Percentiles rank a stretch among this genome's conserved stretches.
These are phyloP conservation scores for Lathyrus aphaca DNA, from an alignment of 306 rosid species.

Conservation along the genomic window DNA sequence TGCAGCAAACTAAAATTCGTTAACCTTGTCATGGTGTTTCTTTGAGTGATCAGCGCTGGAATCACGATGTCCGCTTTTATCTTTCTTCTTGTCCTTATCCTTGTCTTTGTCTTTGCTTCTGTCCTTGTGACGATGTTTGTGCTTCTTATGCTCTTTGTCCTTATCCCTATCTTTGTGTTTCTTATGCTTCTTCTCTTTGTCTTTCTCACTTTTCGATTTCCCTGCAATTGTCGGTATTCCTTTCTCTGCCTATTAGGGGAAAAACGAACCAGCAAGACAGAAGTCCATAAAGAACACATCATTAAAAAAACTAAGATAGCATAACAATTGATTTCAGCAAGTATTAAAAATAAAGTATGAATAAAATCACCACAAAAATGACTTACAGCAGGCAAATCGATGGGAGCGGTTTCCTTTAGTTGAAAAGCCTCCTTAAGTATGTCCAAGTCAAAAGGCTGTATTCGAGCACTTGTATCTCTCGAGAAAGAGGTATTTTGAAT, in stretches of 20 bases:
- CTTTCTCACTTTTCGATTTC: constrained; percentile 84
- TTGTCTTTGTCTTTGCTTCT: constrained; percentile 89
- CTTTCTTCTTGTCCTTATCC: constrained; percentile 82
- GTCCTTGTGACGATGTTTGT: constrained; percentile 81
- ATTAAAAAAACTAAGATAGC: constrained; percentile 22
- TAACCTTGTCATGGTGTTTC: constrained; percentile 97
- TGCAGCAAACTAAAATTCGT: constrained; percentile 37
- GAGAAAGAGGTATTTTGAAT: constrained; percentile 67
- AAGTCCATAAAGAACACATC: constrained; percentile 12
- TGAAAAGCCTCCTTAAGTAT: constrained; percentile 86
- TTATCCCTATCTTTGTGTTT: constrained; percentile 81
- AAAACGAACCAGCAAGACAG: constrained; percentile 2
- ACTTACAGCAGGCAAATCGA: constrained; percentile 87
- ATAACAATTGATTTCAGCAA: constrained; percentile 18
- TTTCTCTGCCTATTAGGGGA: constrained; percentile 71
- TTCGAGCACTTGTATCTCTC: constrained; percentile 69
- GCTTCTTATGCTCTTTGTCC: constrained; percentile 96
- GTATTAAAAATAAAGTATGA: constrained; percentile 25
- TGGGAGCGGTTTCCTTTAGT: constrained; percentile 74
- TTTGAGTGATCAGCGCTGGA: constrained; percentile 79
- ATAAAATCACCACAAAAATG: constrained; percentile 34
- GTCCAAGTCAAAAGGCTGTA: constrained; percentile 84
- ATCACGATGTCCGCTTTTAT: constrained; percentile 82
- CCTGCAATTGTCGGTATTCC: constrained; percentile 81
- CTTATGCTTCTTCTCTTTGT: constrained; percentile 92